Evolutionary conservation across 2,329 filamentous ascomycete genomes (phyloP).

Genomic region (Fusarium torreyae): DNA sequence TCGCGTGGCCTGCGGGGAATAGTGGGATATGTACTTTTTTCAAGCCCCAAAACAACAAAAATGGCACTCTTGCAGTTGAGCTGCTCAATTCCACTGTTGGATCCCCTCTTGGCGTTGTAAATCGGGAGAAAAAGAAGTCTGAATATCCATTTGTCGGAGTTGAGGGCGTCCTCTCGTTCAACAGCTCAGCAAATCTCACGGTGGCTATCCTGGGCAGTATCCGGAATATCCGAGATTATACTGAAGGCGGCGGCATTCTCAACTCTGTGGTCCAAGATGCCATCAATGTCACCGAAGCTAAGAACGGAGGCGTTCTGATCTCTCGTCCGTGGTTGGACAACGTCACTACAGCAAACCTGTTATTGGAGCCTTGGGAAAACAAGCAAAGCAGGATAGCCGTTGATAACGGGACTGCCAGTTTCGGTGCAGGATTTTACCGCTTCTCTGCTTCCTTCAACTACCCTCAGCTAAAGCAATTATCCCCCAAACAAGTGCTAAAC

Average conservation of each 20-base stretch:
- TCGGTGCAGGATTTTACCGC: constrained; percentile 68
- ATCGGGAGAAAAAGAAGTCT: constrained; percentile 46
- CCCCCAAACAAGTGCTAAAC: constrained; percentile 65
- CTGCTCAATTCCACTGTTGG: constrained; percentile 65
- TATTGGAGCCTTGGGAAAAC: constrained; percentile 58
- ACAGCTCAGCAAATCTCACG: constrained; percentile 68
- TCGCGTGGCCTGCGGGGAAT: constrained; percentile 77
- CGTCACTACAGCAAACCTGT: constrained; percentile 68
- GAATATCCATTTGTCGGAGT: constrained; percentile 66
- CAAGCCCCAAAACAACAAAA: constrained; percentile 65
- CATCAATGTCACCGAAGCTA: constrained; percentile 58
- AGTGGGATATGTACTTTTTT: constrained; percentile 73
- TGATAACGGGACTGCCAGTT: constrained; percentile 59
- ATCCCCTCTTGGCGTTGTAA: constrained; percentile 64
- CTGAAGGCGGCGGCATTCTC: constrained; percentile 70
- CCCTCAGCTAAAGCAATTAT: constrained; percentile 71
- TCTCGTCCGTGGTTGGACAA: constrained; percentile 74
- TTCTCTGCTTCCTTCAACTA: constrained; percentile 75
- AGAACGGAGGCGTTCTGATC: constrained; percentile 63
- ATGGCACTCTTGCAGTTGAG: constrained; percentile 67
- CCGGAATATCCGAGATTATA: constrained; percentile 74
- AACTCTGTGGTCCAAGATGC: constrained; percentile 69
- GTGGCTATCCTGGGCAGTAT: constrained; percentile 74
- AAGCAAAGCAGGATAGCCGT: constrained; percentile 49
- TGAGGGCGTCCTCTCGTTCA: constrained; percentile 68